Conservation (phyloP, 805 yeast genomes). For the Ogataea allantospora region DNA sequence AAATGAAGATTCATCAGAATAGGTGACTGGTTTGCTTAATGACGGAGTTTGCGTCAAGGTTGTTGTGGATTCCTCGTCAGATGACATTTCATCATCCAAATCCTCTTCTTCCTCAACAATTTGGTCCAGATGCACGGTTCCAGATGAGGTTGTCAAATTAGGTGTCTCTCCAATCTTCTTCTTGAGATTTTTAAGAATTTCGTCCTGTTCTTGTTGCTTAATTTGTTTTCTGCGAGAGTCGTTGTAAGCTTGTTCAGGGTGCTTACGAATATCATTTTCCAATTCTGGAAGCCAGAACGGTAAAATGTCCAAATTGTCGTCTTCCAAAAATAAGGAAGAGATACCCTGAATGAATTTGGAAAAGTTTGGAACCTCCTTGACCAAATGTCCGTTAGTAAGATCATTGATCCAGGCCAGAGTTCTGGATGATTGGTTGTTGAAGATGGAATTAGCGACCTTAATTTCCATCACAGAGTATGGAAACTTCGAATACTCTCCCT, state of each 20-base stretch:
- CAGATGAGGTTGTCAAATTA: slow-evolving; percentile 26
- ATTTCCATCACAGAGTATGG: slow-evolving; percentile 90
- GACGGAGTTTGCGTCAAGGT: slow-evolving; percentile 17
- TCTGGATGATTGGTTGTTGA: slow-evolving; percentile 49
- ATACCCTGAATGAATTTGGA: slow-evolving; percentile 93
- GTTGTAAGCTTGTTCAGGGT: slow-evolving; percentile 76
- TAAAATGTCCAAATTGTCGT: slow-evolving; percentile 81
- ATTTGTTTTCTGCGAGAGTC: slow-evolving; percentile 56
- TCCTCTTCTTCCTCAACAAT: slow-evolving; percentile 35
- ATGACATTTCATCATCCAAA: slow-evolving; percentile 47
- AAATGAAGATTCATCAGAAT: slow-evolving; percentile 7
- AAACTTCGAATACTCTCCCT: slow-evolving; percentile 80
- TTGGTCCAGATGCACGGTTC: slow-evolving; percentile 32
- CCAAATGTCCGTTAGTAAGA: slow-evolving; percentile 75
- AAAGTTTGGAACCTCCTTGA: slow-evolving; percentile 91
- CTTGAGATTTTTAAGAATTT: slow-evolving; percentile 37
- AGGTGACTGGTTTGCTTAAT: slow-evolving; percentile 1
- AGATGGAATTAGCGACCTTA: slow-evolving; percentile 45
- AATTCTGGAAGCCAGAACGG: slow-evolving; percentile 96
- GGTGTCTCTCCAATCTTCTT: slow-evolving; percentile 43
- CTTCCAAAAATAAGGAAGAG: slow-evolving; percentile 82
- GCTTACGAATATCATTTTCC: slow-evolving; percentile 71
- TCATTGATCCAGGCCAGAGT: slow-evolving; percentile 78
- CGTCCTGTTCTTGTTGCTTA: slow-evolving; percentile 44
- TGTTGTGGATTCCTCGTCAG: slow-evolving; percentile 57